Conservation (phyloP, 352 stramenopile genomes). For the Stramenopiles sp. region DNA sequence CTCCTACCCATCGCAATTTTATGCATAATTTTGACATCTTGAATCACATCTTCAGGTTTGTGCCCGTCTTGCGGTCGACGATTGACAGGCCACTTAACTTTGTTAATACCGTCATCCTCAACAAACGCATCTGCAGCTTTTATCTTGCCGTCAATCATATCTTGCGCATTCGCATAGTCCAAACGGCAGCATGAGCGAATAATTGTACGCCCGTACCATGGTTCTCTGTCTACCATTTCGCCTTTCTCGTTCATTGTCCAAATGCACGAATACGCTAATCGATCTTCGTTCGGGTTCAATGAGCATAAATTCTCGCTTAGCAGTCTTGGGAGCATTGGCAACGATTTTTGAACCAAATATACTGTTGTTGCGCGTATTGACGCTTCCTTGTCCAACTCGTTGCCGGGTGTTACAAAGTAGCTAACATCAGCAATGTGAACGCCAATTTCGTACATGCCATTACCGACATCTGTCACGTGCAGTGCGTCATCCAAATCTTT, state of each 20-base stretch:
- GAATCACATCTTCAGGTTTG: constrained; percentile 17
- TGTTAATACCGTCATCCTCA: constrained; percentile 34
- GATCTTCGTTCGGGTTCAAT: constrained; percentile 83
- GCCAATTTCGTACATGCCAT: constrained; percentile 56
- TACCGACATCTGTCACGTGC: constrained; percentile 52
- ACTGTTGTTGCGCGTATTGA: constrained; percentile 74
- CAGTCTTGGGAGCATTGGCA: constrained; percentile 88
- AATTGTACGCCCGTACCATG: constrained; percentile 90
- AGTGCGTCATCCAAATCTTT: constrained; percentile 89
- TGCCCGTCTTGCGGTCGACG: constrained; percentile 12
- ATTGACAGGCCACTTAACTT: constrained; percentile 40
- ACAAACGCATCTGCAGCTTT: constrained; percentile 29
- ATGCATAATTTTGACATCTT: constrained; percentile 27
- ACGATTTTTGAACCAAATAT: constrained; percentile 76
- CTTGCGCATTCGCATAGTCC: constrained; percentile 85
- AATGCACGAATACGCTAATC: constrained; percentile 79
- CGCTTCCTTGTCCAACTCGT: constrained; percentile 76
- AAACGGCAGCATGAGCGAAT: constrained; percentile 89
- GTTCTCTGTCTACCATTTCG: constrained; percentile 23
- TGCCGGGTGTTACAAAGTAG: constrained; percentile 71
- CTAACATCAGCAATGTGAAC: constrained; percentile 97
- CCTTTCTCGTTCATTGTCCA: constrained; percentile 91
- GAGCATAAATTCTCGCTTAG: constrained; percentile 89
- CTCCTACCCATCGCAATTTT: constrained; percentile 39
- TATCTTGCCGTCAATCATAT: constrained; percentile 76